phyloP scores from a whole-genome alignment of 148 eudicot species.

The Camellia sinensis region DNA sequence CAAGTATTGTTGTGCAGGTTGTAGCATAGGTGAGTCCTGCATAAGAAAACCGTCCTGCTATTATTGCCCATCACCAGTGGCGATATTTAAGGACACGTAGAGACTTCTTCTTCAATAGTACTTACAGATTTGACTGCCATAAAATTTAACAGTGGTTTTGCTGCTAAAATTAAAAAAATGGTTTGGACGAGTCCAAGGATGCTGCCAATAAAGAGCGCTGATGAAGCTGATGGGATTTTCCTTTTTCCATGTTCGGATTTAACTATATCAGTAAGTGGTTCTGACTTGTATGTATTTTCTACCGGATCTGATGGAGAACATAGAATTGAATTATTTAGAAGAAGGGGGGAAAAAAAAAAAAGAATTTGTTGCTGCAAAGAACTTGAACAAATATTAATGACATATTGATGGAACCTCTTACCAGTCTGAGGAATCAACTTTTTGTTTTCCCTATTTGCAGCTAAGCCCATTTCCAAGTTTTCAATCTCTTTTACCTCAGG shows the following conservation, averaged over 20 bases:
- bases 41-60: background rate
- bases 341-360: background rate
- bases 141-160: slow-evolving; percentile 53
- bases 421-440: slow-evolving; percentile 46
- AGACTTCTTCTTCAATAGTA: background rate
- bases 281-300: slow-evolving; percentile 12
- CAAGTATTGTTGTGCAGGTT: slow-evolving; percentile 61
- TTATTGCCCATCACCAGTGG: background rate
- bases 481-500: slow-evolving; percentile 26
- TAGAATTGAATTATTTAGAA: background rate
- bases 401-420: slow-evolving; percentile 4
- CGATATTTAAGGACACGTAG: background rate
- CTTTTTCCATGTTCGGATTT: slow-evolving; percentile 33
- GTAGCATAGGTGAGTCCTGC: slow-evolving; percentile 67
- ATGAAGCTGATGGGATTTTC: slow-evolving; percentile 76
- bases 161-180: slow-evolving; percentile 48
- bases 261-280: slow-evolving; percentile 10
- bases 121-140: slow-evolving; percentile 63
- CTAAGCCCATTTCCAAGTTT: slow-evolving; percentile 36
- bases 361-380: background rate
- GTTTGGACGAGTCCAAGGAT: slow-evolving; percentile 72
- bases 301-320: slow-evolving; percentile 18
- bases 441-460: slow-evolving; percentile 40
- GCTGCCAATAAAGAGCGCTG: slow-evolving; percentile 66
- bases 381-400: background rate